Conservation (phyloP, 2,329 filamentous ascomycete genomes). For the Bipolaris zeicola region DNA sequence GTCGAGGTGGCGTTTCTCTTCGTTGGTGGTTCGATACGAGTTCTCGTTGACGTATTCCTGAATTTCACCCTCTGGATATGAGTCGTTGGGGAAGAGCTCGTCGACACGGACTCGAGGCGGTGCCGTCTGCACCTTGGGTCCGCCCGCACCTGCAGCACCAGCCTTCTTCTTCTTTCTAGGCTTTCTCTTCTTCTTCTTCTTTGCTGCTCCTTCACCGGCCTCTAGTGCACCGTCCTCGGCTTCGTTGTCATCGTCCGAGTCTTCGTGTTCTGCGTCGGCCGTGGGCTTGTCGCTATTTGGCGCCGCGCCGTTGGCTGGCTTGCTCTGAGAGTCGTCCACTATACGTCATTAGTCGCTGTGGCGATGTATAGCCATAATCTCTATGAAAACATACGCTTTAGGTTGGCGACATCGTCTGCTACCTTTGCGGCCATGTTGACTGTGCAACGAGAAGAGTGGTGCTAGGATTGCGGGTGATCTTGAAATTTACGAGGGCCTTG, state of each 20-base stretch:
- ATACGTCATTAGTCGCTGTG: constrained; percentile 11
- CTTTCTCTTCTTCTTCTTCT: constrained; percentile 87
- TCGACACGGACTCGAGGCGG: constrained; percentile 77
- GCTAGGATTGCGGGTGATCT: constrained; percentile 9
- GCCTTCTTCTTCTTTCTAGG: constrained; percentile 72
- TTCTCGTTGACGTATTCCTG: constrained; percentile 80
- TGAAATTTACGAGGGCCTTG: constrained; percentile 23
- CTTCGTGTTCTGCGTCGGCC: constrained; percentile 57
- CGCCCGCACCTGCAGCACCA: constrained; percentile 48
- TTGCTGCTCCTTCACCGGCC: constrained; percentile 52
- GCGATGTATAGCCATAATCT: neutral
- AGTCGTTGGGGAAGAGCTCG: constrained; percentile 72
- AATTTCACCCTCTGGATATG: constrained; percentile 79
- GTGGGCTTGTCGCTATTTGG: constrained; percentile 47
- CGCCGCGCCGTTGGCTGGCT: constrained; percentile 35
- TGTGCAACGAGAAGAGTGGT: constrained; percentile 8
- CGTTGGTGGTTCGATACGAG: constrained; percentile 75
- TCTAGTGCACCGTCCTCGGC: constrained; percentile 53
- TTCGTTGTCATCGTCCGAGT: constrained; percentile 62
- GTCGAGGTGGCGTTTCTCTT: constrained; percentile 83
- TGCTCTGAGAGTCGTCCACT: constrained; percentile 48
- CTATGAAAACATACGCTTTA: constrained; percentile 41
- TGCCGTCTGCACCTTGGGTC: constrained; percentile 72
- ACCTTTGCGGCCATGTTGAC: constrained; percentile 47
- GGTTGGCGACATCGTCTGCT: constrained; percentile 45